A percentile compares a stretch with the other conserved stretches of the same genome.
Evolutionary conservation across 805 yeast genomes (phyloP).

Genomic region (Saturnispora halmiae): DNA sequence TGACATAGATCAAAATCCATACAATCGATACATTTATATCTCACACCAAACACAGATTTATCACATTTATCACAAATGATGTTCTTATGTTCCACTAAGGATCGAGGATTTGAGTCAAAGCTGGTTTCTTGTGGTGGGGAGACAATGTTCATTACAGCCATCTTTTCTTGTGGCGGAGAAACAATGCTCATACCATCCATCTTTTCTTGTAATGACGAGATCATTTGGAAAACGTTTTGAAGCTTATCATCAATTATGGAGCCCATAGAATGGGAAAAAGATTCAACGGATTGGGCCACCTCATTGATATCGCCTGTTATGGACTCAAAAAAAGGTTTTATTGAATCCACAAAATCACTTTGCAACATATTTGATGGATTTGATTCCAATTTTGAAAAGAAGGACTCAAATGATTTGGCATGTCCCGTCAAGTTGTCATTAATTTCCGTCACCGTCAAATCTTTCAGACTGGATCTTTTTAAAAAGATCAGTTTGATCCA

Average conservation of each 20-base stretch:
- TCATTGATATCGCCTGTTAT: background rate
- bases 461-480: slow-evolving; percentile 8
- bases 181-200: background rate
- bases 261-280: background rate
- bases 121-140: background rate
- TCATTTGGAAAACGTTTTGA: background rate
- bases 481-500: slow-evolving; percentile 8
- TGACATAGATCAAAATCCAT: slow-evolving; percentile 46
- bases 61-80: slow-evolving; percentile 29
- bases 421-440: background rate
- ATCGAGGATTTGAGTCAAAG: background rate
- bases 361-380: background rate
- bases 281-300: background rate
- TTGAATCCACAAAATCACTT: background rate
- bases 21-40: slow-evolving; percentile 47
- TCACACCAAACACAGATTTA: slow-evolving; percentile 28
- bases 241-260: slow-evolving; percentile 5
- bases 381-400: background rate
- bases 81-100: slow-evolving; percentile 14
- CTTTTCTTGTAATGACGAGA: slow-evolving; percentile 1
- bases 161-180: too few species aligned
- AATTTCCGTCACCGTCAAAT: background rate
- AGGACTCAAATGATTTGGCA: background rate
- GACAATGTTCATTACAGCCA: too few species aligned
- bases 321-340: slow-evolving; percentile 2